Base-by-base conservation (phyloP, 1,139 yeast genomes). In the Zygosaccharomyces pseudobailii region DNA sequence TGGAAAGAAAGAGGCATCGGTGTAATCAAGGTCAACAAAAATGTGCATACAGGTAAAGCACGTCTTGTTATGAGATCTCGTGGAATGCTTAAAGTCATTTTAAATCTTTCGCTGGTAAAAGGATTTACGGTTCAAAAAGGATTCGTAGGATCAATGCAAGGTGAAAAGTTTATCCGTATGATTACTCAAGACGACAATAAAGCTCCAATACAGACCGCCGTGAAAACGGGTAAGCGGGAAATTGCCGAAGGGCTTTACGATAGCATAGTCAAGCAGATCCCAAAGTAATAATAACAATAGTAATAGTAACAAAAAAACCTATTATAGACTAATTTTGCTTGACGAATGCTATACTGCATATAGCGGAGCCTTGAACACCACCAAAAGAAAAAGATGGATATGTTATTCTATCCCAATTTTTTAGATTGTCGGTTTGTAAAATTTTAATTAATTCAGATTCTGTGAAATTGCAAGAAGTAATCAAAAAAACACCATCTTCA, bases 1-100 rank as follows among this genome's bases (percentile, higher is more conserved):
- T 94, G 99, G 98, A 92, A 87, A 65, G 98, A 94, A 67, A 79
- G 95, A 59, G 99, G 98, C 17, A 75, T 85, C 35, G 99, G 99
- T 1, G 78, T 82, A 4, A 70, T 94, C 17, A 96, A 87, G 65
- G 77, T 94, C 34, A 92, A 92, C 66, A 77, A 78, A 69, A 44
- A 68, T 48, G 55, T 57, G 38, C 56, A 52, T 40, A 58, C 56
- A 0, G 59, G 53, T 1, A 66, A 69, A 44, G 69, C 80, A 2
- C 74, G 97, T 56, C 66, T 92, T 24, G 85, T 92, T 4, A 90
- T 94, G 97, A 80, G 99, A 63, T 83, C 96, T 3, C 87, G 86
- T 54, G 96, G 96, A 1, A 78, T 88, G 30, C 74, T 88, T 53
- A 79, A 90, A 54, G 94, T 92, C 23, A 82, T 92, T 28, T 72